A percentile compares a stretch with the other conserved stretches of the same genome.
Conservation (phyloP, 352 stramenopile species). For the Phytophthora idaei region DNA sequence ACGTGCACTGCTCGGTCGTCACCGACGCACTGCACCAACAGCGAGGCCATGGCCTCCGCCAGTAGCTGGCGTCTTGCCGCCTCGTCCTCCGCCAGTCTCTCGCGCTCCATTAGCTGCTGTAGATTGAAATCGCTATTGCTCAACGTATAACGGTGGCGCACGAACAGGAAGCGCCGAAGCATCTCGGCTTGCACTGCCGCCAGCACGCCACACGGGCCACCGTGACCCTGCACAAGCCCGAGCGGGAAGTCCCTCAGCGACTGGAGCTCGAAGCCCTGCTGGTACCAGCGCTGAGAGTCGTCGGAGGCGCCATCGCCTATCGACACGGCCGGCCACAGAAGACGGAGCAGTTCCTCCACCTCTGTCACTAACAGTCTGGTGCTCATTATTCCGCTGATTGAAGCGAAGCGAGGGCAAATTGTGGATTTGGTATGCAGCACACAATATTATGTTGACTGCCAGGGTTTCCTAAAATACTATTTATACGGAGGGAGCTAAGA, state of each 20-base stretch:
- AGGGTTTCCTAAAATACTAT: too few relatives aligned
- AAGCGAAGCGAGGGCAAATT: not conserved
- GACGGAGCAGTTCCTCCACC: conserved; percentile 34
- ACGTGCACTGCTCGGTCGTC: conserved; percentile 28
- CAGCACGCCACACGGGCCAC: conserved; percentile 83
- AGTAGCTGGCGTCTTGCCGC: conserved; percentile 23
- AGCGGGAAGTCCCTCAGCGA: conserved; percentile 42
- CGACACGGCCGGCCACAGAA: conserved; percentile 48
- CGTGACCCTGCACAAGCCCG: conserved; percentile 77
- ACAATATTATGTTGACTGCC: not conserved
- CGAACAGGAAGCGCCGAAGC: conserved; percentile 61
- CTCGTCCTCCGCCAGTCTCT: conserved; percentile 18
- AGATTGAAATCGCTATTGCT: conserved; percentile 4
- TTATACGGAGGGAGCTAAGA: too few relatives aligned
- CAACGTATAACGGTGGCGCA: conserved; percentile 18
- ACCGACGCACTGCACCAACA: conserved; percentile 36
- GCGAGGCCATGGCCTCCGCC: conserved; percentile 38
- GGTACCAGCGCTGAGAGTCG: conserved; percentile 57
- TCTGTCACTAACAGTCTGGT: conserved; percentile 14
- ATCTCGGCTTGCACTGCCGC: conserved; percentile 81
- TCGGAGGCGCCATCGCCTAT: conserved; percentile 14
- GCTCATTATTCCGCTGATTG: conserved; percentile 17
- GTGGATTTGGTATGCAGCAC: not conserved
- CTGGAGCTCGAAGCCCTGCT: conserved; percentile 65
- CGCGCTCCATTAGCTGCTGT: conserved; percentile 19